These are phyloP conservation scores for Salix koriyanagi DNA, from an alignment of 345 rosid genomes.

Conservation along the genomic window DNA sequence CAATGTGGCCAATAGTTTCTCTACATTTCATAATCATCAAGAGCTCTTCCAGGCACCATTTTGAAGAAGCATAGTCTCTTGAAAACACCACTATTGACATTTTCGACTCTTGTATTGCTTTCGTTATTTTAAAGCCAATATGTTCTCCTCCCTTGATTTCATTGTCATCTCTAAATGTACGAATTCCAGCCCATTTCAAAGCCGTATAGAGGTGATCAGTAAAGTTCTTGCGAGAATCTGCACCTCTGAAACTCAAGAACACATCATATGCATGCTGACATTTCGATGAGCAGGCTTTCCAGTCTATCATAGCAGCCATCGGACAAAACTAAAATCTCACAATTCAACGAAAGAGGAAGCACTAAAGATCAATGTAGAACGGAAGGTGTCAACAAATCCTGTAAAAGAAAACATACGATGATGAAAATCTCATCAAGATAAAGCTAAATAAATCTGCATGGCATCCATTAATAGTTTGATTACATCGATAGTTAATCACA, in stretches of 20 bases:
- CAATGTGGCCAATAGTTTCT: not conserved
- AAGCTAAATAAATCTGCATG: too few relatives aligned
- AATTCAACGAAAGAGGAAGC: too few relatives aligned
- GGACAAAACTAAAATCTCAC: too few relatives aligned
- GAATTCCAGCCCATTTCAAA: constrained; percentile 6
- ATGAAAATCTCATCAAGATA: too few relatives aligned
- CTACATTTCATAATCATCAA: constrained; percentile 2
- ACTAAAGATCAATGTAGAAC: too few relatives aligned
- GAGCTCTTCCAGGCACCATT: constrained; percentile 16
- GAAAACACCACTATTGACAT: constrained; percentile 2
- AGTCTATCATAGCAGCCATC: too few relatives aligned
- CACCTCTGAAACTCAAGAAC: constrained; percentile 17
- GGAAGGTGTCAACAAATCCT: too few relatives aligned
- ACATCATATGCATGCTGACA: not conserved
- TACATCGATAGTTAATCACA: too few relatives aligned
- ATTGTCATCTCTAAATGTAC: constrained; percentile 5
- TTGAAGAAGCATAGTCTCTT: constrained; percentile 12
- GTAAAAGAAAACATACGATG: too few relatives aligned
- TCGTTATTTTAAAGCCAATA: not conserved
- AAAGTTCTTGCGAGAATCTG: not conserved
- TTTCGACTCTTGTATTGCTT: constrained; percentile 10
- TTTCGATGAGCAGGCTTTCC: too few relatives aligned
- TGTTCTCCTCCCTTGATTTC: constrained; percentile 6
- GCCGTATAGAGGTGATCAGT: not conserved
- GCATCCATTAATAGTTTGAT: too few relatives aligned